Evolutionary conservation across 257 asterid species (phyloP), one percentile per base, ranked within the genome.

Genomic region (Solanum piurae): DNA sequence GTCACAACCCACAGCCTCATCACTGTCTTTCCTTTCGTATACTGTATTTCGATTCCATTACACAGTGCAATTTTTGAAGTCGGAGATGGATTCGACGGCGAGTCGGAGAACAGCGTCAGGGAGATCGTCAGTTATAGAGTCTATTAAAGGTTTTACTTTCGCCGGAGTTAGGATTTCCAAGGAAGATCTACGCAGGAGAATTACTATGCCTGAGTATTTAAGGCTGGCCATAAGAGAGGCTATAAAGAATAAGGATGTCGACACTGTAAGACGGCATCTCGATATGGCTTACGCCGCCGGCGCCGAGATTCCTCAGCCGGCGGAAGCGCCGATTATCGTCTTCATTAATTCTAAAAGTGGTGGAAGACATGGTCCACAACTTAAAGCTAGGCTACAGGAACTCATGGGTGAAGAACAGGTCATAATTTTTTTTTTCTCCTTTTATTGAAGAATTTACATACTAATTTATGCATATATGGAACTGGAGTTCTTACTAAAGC

Each of bases 371-470:
- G 99, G 99, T 9, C 98, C 98, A 42, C 93, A 92, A 84, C 96
- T 95, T 84, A 97, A 87, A 92, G 96, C 93, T 75, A 94, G 99
- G 21, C 88, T 97, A 33, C 93, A 95, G 90, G 93, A 84, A 58
- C 96, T 97, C 92, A 97, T 97, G 98, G 98, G 94, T 40, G 97
- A 95, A 89, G 96, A 97, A 91, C 99, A 97, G 99, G 99, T 97
- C 84, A 7, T 21, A 20, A 71, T 40, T 38, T 12, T 5, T 55
- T 9, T 23, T 23, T 13, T 86, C 23, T 42, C 14, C 68, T 21
- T 60, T 60, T 60, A 60, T 58, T 58, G 2, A 14, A 71, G 7
- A 18, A 11, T 34, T 73, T 73, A 20, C 16, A 34, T 73, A 34
- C 37, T 36, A 36, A 23, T 75, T 2, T 74, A 23, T 23, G 31